A percentile compares a stretch with the other conserved stretches of the same genome.
These are phyloP conservation scores for Aspergillus hancockii DNA, from an alignment of 495 filamentous ascomycete species.

Conservation along the genomic window DNA sequence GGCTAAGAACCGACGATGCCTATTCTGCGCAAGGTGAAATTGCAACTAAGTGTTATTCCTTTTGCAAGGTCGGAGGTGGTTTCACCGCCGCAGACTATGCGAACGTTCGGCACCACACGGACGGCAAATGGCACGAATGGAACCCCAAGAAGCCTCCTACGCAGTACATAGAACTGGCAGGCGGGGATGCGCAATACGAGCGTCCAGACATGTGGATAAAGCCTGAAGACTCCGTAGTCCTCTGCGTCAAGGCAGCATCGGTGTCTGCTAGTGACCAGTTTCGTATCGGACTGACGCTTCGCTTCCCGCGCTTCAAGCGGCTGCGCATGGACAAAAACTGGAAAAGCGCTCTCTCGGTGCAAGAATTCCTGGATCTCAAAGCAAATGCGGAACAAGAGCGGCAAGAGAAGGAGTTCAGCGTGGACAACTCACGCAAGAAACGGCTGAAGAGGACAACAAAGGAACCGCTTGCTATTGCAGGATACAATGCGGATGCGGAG, in stretches of 20 bases:
- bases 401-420: constrained; percentile 75
- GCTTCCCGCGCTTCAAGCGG: constrained; percentile 89
- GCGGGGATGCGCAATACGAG: constrained; percentile 73
- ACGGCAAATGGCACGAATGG: constrained; percentile 90
- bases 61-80: constrained; percentile 95
- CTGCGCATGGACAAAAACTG: constrained; percentile 81
- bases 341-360: constrained; percentile 73
- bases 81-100: constrained; percentile 85
- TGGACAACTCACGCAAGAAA: constrained; percentile 72
- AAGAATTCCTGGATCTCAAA: constrained; percentile 75
- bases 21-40: constrained; percentile 55
- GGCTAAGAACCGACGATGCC: constrained; percentile 69
- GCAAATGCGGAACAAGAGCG: constrained; percentile 69
- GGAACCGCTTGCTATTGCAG: constrained; percentile 69
- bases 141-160: constrained; percentile 76
- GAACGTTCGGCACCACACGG: constrained; percentile 76
- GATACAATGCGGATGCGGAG: constrained; percentile 55
- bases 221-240: constrained; percentile 81
- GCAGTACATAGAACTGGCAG: constrained; percentile 78
- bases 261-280: constrained; percentile 74
- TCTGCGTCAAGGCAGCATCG: constrained; percentile 89
- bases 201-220: constrained; percentile 92
- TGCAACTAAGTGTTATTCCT: constrained; percentile 79
- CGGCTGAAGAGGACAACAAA: constrained; percentile 63
- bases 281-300: constrained; percentile 72